These are phyloP conservation scores for Hippophae rhamnoides DNA, from an alignment of 306 rosid species.

Conservation along the genomic window DNA sequence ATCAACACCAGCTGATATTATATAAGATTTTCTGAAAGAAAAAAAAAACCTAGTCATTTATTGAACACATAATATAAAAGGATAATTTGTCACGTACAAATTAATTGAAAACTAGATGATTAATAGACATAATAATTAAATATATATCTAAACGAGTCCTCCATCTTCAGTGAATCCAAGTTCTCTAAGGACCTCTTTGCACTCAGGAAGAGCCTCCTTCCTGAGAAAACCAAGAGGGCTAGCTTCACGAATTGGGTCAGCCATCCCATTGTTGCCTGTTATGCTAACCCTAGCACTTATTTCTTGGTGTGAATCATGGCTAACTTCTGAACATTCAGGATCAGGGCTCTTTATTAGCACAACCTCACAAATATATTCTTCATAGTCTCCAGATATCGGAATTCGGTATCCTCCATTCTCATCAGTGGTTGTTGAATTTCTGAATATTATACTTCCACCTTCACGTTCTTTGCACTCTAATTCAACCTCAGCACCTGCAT, in stretches of 20 bases:
- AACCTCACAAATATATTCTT: constrained; percentile 33
- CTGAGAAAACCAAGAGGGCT: constrained; percentile 56
- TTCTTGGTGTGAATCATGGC: constrained; percentile 1
- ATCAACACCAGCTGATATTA: too few relatives aligned
- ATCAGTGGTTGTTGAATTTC: constrained; percentile 2
- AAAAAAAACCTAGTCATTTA: too few relatives aligned
- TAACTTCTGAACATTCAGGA: constrained; percentile 3
- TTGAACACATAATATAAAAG: too few relatives aligned
- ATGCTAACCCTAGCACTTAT: constrained; percentile 23
- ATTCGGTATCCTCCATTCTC: constrained; percentile 22
- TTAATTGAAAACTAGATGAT: too few relatives aligned
- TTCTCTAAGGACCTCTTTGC: constrained; percentile 19
- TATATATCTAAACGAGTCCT: too few relatives aligned
- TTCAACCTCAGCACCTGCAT: constrained; percentile 23
- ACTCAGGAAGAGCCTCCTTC: constrained; percentile 2
- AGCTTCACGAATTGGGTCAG: constrained; percentile 20
- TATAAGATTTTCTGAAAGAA: too few relatives aligned
- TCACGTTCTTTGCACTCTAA: constrained; percentile 20
- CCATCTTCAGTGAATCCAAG: not conserved
- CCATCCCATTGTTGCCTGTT: constrained; percentile 32
- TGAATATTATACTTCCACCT: not conserved
- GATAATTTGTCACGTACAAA: too few relatives aligned
- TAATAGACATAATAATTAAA: too few relatives aligned
- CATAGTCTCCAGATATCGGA: constrained; percentile 19
- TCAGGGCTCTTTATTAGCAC: not conserved